Base-by-base conservation (phyloP, 1,139 yeast genomes). In the Geotrichum carabidarum region DNA sequence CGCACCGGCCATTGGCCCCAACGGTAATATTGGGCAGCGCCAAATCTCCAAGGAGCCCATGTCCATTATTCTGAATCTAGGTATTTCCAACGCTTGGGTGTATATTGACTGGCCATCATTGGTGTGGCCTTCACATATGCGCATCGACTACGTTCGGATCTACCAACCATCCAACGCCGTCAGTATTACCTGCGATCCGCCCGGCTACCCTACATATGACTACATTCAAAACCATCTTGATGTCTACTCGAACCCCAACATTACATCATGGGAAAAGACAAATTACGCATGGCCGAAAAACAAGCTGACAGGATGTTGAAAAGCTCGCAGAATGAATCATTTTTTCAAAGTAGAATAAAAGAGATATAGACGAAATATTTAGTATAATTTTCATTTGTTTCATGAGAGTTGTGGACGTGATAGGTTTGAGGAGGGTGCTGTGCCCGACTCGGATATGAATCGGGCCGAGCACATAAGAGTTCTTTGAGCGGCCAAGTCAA, bases 1-100 rank as follows among this genome's bases (percentile, higher is more conserved):
- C 56, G 78, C 87, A 0, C 74, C 74, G 11, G 83, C 93, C 0
- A 70, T 88, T 50, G 85, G 85, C 58, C 93, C 95, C 14, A 84
- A 85, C 67, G 96, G 96, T 58, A 89, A 89, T 66, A 72, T 89
- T 55, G 91, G 82, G 15, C 80, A 84, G 81, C 80, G 96, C 66
- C 68, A 77, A 55, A 78, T 89, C 48, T 78, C 93, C 14, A 83
- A 84, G 68, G 96, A 89, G 68, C 96, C 96, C 57, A 86, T 89
- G 95, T 77, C 89, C 1, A 75, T 89, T 38, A 74, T 89, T 59
- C 67, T 88, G 75, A 88, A 88, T 68, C 70, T 88, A 69, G 96
- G 94, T 69, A 71, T 88, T 51, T 87, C 95, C 8, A 82, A 82
- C 59, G 80, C 82, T 55, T 88, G 95, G 95, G 84, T 88, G 1